These are phyloP conservation scores for Blastocystis sp. DNA, from an alignment of 352 stramenopile genomes.

Conservation along the genomic window DNA sequence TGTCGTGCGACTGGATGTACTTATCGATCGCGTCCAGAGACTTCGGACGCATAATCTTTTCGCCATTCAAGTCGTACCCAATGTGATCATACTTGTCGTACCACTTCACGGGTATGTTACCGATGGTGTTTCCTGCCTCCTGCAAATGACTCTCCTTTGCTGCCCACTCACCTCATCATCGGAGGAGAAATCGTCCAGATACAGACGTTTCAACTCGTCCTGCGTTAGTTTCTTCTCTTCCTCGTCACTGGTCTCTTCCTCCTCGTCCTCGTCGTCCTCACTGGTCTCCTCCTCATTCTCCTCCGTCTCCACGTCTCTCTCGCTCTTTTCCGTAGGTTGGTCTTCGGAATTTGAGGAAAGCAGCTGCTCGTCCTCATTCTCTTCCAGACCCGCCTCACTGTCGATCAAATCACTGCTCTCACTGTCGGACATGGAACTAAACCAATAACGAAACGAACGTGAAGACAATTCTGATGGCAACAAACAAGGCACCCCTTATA, in stretches of 20 bases:
- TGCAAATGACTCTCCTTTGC: conserved; percentile 63
- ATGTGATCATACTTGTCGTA: conserved; percentile 99
- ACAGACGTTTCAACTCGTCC: conserved; percentile 69
- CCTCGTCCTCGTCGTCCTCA: conserved; percentile 62
- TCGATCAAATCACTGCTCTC: conserved; percentile 56
- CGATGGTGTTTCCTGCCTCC: conserved; percentile 87
- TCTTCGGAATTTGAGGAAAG: background rate
- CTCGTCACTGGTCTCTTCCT: conserved; percentile 65
- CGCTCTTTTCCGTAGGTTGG: background rate
- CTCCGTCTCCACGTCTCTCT: conserved; percentile 58
- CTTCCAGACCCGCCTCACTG: conserved; percentile 43
- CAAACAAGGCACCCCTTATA: conserved; percentile 4
- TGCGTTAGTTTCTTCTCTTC: conserved; percentile 68
- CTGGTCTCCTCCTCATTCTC: conserved; percentile 66
- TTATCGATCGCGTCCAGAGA: conserved; percentile 75
- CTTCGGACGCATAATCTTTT: conserved; percentile 85
- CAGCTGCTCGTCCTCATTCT: background rate
- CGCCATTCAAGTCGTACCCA: conserved; percentile 89
- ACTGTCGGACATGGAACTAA: conserved; percentile 34
- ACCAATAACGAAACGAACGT: background rate
- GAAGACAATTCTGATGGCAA: background rate
- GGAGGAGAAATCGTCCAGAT: conserved; percentile 93
- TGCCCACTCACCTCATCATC: conserved; percentile 77
- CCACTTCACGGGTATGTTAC: conserved; percentile 94
- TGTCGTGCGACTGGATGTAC: conserved; percentile 60